Evolutionary conservation across 257 asterid species (phyloP), one percentile per base, ranked within the genome.

Genomic region (Solanum chiquidenum): DNA sequence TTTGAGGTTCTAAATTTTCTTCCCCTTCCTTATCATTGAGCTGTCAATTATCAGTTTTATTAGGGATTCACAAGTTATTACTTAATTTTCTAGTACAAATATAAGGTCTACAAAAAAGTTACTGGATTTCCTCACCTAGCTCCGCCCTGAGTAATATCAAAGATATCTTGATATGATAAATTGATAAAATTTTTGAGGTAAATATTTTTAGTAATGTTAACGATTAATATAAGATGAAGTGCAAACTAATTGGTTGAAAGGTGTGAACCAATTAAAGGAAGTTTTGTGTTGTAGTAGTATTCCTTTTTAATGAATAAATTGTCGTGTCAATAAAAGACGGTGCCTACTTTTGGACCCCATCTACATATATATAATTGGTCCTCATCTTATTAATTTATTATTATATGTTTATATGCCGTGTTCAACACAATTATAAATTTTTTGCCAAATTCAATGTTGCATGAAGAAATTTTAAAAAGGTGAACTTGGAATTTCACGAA

Each of bases 261-360:
- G 84, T 46, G 64, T 80, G 62, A 58, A 21, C 20, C 35, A 27
- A 9, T 16, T 27, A 88, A 77, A 64, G 46, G 49, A n/a, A 68
- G 20, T 23, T 76, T 7, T 46, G 46, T 20, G 35, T 68, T 73
- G 35, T 12, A 69, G 20, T 68, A 27, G 9, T 68, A 68, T 25
- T 64, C 12, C 37, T 84, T 75, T 37, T 12, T 16, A 3, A 18
- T 46, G 20, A 35, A 76, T 75, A 23, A 40, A 77, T 75, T 80
- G 86, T 88, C 86, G 21, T 86, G 90, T 90, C 87, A 88, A 90
- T 49, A 86, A 86, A 72, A 88, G 89, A 88, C 92, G 92, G 92
- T 90, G 92, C 92, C 92, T 73, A 90, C 90, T 55, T 73, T 87
- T 73, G 89, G 92, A 84, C 87, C 87, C 89, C 84, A 82, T 60